phyloP scores from a whole-genome alignment of 345 rosid species.

The Aquilaria malaccensis region DNA sequence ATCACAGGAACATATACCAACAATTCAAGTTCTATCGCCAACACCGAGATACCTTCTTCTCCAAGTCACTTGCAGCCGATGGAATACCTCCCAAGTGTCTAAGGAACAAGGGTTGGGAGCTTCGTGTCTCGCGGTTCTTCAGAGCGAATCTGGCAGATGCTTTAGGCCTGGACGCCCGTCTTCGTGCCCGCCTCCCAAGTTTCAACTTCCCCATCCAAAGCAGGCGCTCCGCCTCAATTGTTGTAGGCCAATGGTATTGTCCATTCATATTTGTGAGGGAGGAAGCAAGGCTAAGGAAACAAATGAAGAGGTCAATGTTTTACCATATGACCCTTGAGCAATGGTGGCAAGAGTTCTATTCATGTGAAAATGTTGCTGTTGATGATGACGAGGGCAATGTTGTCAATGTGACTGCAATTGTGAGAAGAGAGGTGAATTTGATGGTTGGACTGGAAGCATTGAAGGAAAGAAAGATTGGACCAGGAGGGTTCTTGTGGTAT shows the following conservation, averaged over 20 bases:
- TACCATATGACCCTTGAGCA: constrained; percentile 61
- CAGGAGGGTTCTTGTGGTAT: constrained; percentile 54
- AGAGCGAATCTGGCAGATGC: constrained; percentile 45
- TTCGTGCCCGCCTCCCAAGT: constrained; percentile 44
- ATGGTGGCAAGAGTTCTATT: constrained; percentile 58
- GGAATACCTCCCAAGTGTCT: constrained; percentile 54
- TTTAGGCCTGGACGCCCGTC: constrained; percentile 49
- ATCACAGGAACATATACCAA: constrained; percentile 55
- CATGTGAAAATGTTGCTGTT: constrained; percentile 22
- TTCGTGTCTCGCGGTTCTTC: constrained; percentile 27
- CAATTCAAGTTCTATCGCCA: constrained; percentile 48
- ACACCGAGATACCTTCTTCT: constrained; percentile 31
- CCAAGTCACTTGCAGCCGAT: constrained; percentile 44
- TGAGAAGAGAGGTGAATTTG: constrained; percentile 32
- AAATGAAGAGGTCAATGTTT: constrained; percentile 50
- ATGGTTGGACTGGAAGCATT: constrained; percentile 41
- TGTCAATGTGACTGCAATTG: constrained; percentile 27
- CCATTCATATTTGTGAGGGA: constrained; percentile 65
- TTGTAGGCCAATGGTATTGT: constrained; percentile 77
- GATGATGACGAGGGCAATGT: constrained; percentile 13
- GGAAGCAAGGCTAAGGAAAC: constrained; percentile 25
- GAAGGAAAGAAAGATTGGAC: constrained; percentile 22
- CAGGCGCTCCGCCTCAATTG: constrained; percentile 27
- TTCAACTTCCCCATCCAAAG: constrained; percentile 31
- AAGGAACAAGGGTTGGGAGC: constrained; percentile 59